Evolutionary conservation across 768 basidiomycete species (phyloP).

Genomic region (Epithele typhae): DNA sequence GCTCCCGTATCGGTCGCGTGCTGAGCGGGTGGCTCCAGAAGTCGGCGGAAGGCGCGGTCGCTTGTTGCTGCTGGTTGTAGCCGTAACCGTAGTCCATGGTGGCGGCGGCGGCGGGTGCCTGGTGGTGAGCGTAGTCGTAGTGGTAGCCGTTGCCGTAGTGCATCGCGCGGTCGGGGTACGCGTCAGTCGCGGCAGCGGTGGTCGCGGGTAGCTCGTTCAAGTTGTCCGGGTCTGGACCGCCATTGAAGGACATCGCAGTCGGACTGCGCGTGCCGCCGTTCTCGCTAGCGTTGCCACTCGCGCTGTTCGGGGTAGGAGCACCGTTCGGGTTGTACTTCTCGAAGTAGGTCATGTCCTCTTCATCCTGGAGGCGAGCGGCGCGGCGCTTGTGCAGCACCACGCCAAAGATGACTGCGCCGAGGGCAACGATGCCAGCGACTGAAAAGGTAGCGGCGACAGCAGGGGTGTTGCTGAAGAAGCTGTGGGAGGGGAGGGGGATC

Average conservation of each 20-base stretch:
- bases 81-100: not conserved
- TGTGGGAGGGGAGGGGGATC: not conserved
- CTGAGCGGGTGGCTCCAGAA: no score
- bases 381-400: conserved; percentile 29
- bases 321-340: conserved; percentile 21
- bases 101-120: conserved; percentile 14
- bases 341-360: conserved; percentile 27
- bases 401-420: conserved; percentile 29
- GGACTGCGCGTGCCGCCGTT: not conserved
- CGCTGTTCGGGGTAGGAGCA: conserved; percentile 8
- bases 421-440: conserved; percentile 33
- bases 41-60: not conserved
- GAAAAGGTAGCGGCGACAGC: conserved; percentile 45
- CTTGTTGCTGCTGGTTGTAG: not conserved
- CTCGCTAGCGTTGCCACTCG: conserved; percentile 2
- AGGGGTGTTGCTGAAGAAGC: conserved; percentile 41
- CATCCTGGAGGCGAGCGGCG: conserved; percentile 21
- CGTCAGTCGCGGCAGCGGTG: conserved; percentile 17
- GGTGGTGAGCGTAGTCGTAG: conserved; percentile 18
- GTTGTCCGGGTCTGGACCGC: conserved; percentile 9
- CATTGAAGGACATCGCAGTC: conserved; percentile 1
- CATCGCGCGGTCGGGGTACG: conserved; percentile 24
- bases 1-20: conserved; percentile 3
- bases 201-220: conserved; percentile 9
- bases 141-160: conserved; percentile 22